Base-by-base conservation (phyloP, 768 basidiomycete genomes). In the Clathrus columnatus region DNA sequence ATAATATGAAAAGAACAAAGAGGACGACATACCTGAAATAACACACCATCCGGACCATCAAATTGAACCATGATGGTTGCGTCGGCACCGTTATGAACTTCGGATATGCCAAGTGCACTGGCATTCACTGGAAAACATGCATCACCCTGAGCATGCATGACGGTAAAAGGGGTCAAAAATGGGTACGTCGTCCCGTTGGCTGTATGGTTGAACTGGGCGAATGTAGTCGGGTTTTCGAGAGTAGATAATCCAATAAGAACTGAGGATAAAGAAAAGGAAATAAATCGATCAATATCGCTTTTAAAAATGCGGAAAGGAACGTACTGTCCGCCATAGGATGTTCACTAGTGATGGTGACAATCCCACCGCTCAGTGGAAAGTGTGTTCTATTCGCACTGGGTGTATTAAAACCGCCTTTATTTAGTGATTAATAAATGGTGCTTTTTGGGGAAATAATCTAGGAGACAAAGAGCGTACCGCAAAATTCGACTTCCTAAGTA, bases 71-170 rank as follows among this genome's bases (percentile, higher is more conserved):
- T 82, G 47, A 92, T 70, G 0, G 91, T 91, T 36, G 87, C 83
- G 59, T 88, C 84, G 18, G 80, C 74, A 8, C 88, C 87, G 57
- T 83, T 74, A 52, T 70, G 66, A 49, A 86, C 64, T 16, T 75
- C 77, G 30, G 70, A 65, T 26, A 87, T 69, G 29, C 72, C 71
- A 41, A 80, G 69, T 0, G 69, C 62, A 1, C 72, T 65, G 50
- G 91, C 69, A 65, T 88, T 72, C 55, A 93, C 73, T 1, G 81
- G 79, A 56, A 87, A 73, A 67, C 91, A 93, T 62, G 73, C 80
- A 1, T 61, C 56, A 14, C 91, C 90, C 61, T 81, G 80, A 18
- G 82, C 81, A 16, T 62, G 65, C 26, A 72, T 67, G 57, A 75
- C 65, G 65, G 80, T 75, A 66, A 77, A 82, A 0, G 72, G 75